A percentile compares a stretch with the other conserved stretches of the same genome.
Evolutionary conservation across 1,139 yeast genomes (phyloP).

Genomic region (Blastobotrys buckinghamii): DNA sequence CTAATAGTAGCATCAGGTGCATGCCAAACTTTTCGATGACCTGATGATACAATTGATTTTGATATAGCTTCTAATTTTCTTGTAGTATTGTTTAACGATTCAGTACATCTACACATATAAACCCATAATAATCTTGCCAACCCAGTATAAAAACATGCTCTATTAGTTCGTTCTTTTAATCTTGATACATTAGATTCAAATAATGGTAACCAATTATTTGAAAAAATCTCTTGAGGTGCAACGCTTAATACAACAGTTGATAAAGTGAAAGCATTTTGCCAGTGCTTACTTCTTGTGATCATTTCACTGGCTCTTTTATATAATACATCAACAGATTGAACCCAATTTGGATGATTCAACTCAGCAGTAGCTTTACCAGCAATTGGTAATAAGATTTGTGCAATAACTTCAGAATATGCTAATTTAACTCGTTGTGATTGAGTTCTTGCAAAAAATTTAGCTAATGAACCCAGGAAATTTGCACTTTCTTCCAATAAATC

Average conservation of each 20-base stretch:
- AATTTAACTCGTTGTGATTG: constrained; percentile 53
- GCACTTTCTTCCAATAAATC: constrained; percentile 91
- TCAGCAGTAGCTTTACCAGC: constrained; percentile 90
- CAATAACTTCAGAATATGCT: constrained; percentile 82
- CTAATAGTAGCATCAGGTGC: constrained; percentile 56
- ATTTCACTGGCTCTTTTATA: constrained; percentile 47
- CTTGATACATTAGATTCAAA: constrained; percentile 44
- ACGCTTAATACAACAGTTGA: constrained; percentile 74
- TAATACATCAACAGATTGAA: constrained; percentile 63
- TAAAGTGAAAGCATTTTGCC: constrained; percentile 69
- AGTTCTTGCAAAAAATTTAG: constrained; percentile 70
- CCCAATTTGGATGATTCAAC: constrained; percentile 94
- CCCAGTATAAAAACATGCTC: constrained; percentile 55
- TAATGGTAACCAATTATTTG: constrained; percentile 65
- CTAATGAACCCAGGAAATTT: constrained; percentile 77
- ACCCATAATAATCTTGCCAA: constrained; percentile 82
- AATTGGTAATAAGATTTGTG: constrained; percentile 68
- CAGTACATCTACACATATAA: constrained; percentile 77
- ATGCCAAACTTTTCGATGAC: constrained; percentile 57
- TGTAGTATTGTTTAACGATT: constrained; percentile 80
- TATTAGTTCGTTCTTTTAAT: constrained; percentile 41
- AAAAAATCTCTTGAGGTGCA: constrained; percentile 71
- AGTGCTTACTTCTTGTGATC: constrained; percentile 47
- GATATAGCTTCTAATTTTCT: constrained; percentile 58
- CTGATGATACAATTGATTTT: constrained; percentile 44